A percentile compares a stretch with the other conserved stretches of the same genome.
phyloP scores from a whole-genome alignment of 2,329 filamentous ascomycete genomes.

The Akanthomyces dipterigenus region DNA sequence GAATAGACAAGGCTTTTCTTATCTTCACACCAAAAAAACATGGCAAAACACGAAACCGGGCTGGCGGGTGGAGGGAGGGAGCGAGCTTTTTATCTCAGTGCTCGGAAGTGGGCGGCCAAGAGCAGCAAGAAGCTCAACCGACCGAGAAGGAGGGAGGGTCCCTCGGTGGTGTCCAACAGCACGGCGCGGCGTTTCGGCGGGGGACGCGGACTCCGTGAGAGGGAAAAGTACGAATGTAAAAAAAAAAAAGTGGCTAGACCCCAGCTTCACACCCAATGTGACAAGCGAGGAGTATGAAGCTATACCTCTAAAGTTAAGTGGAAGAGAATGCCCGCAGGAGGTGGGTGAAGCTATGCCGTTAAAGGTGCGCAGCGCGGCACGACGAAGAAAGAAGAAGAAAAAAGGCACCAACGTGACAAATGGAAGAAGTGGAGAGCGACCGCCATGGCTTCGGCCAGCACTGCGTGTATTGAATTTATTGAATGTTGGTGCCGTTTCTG shows the following conservation, averaged over 20 bases:
- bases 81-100: conserved; percentile 6
- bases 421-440: not conserved
- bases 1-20: not conserved
- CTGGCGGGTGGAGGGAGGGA: not conserved
- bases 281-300: conserved; percentile 8
- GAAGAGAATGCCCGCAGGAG: not conserved
- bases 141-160: not conserved
- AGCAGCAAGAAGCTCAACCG: not conserved
- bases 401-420: not conserved
- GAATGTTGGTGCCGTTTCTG: not conserved
- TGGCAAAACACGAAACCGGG: not conserved
- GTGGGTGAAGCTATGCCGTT: conserved; percentile 13
- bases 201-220: conserved; percentile 1
- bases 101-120: conserved; percentile 8
- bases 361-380: conserved; percentile 8
- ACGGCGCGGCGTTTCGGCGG: conserved; percentile 7
- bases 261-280: not conserved
- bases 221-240: not conserved
- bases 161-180: not conserved
- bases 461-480: not conserved
- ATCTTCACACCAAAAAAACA: not conserved
- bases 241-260: conserved; percentile 4
- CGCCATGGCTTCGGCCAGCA: not conserved
- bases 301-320: conserved; percentile 14
- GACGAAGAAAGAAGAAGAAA: not conserved